Conservation (phyloP, 805 yeast species). For the Starmerella potacharoeniae region DNA sequence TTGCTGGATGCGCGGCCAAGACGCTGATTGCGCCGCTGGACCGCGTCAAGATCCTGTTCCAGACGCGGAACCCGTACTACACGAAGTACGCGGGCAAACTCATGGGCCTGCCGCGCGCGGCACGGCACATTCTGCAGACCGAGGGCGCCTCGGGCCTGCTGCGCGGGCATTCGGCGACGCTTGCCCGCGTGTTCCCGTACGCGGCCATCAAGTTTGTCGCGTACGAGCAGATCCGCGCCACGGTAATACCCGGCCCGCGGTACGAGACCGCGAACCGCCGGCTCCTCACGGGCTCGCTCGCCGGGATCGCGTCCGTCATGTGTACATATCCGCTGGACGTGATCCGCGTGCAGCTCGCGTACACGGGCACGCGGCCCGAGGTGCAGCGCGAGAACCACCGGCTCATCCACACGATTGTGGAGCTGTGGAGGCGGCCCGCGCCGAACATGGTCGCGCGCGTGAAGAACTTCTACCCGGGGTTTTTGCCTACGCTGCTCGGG, state of each 20-base stretch:
- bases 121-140: slow-evolving; percentile 45
- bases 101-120: slow-evolving; percentile 64
- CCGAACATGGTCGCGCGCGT: slow-evolving; percentile 1
- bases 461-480: slow-evolving; percentile 80
- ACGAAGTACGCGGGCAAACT: slow-evolving; percentile 68
- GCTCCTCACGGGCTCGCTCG: slow-evolving; percentile 75
- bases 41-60: slow-evolving; percentile 87
- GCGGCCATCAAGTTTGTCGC: slow-evolving; percentile 96
- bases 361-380: slow-evolving; percentile 37
- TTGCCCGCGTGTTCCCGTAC: slow-evolving; percentile 85
- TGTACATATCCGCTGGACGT: slow-evolving; percentile 88
- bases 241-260: slow-evolving; percentile 61
- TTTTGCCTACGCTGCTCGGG: slow-evolving; percentile 84
- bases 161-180: slow-evolving; percentile 92
- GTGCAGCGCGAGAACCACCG: slow-evolving; percentile 23
- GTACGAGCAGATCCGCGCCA: slow-evolving; percentile 78
- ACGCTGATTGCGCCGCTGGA: slow-evolving; percentile 92
- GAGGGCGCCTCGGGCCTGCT: slow-evolving; percentile 77
- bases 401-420: slow-evolving; percentile 23
- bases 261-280: slow-evolving; percentile 76
- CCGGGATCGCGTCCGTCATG: slow-evolving; percentile 79
- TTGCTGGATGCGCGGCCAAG: slow-evolving; percentile 94
- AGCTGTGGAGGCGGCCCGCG: slow-evolving; percentile 25
- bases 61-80: slow-evolving; percentile 87
- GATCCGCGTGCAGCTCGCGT: slow-evolving; percentile 83